Conservation (phyloP, 2,329 filamentous ascomycete genomes). For the Aspergillus candidus region DNA sequence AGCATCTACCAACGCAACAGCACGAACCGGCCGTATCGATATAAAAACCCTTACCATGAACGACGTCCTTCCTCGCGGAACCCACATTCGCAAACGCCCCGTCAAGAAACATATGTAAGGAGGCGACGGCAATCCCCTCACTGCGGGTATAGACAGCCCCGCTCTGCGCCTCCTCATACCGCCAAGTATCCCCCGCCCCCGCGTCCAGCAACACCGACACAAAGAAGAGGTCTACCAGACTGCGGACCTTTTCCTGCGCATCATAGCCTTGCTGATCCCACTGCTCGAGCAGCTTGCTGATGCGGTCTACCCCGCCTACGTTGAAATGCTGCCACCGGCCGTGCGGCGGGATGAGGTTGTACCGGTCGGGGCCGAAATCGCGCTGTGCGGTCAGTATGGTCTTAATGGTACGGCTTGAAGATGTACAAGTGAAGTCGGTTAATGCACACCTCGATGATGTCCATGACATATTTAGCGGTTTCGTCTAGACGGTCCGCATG, state of each 20-base stretch:
- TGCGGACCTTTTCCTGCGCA: constrained; percentile 33
- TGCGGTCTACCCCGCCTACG: not conserved
- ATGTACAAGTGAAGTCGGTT: not conserved
- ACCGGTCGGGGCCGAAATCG: not conserved
- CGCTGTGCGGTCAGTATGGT: not conserved
- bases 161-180: constrained; percentile 37
- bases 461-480: constrained; percentile 21
- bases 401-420: not conserved
- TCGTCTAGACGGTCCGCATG: constrained; percentile 33
- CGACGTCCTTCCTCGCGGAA: too few relatives aligned
- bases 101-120: constrained; percentile 44
- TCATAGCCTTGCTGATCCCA: constrained; percentile 3
- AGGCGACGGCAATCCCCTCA: constrained; percentile 49
- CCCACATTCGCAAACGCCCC: too few relatives aligned
- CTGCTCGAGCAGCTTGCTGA: not conserved
- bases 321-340: not conserved
- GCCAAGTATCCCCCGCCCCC: constrained; percentile 48
- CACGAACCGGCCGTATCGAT: too few relatives aligned
- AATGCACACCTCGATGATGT: not conserved
- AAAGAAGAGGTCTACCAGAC: constrained; percentile 57
- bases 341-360: not conserved
- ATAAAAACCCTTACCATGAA: too few relatives aligned
- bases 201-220: constrained; percentile 56
- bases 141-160: constrained; percentile 35
- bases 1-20: too few relatives aligned